phyloP scores from a whole-genome alignment of 2,329 filamentous ascomycete species.

The Aureobasidium subglaciale region DNA sequence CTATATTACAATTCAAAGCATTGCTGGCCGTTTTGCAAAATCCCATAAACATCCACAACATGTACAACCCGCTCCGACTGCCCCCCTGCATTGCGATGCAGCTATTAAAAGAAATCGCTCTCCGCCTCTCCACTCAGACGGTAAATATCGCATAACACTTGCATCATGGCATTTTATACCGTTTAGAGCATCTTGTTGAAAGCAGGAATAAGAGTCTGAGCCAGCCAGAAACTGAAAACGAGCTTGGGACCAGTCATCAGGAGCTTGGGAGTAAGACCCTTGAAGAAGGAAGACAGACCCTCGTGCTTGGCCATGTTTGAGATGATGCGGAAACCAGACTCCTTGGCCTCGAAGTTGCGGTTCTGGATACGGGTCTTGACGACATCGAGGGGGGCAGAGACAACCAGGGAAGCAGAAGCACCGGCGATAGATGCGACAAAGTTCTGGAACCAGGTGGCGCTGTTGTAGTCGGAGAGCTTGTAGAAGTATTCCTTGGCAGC shows the following conservation, averaged over 20 bases:
- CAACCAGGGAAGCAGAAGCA: constrained; percentile 87
- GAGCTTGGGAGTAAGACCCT: constrained; percentile 93
- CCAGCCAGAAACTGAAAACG: constrained; percentile 99
- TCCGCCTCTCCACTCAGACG: background rate
- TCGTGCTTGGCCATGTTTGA: constrained; percentile 90
- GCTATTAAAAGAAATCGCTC: constrained; percentile 3
- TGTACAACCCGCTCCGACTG: constrained; percentile 1
- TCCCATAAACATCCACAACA: constrained; percentile 10
- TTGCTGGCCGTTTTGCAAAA: background rate
- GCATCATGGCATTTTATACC: constrained; percentile 2
- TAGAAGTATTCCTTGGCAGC: constrained; percentile 97
- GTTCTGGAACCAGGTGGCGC: constrained; percentile 89
- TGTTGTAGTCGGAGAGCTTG: constrained; percentile 87
- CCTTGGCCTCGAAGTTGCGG: constrained; percentile 96
- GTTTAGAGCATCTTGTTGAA: constrained; percentile 63
- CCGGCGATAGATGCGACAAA: constrained; percentile 94
- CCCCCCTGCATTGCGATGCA: background rate
- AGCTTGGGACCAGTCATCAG: constrained; percentile 99
- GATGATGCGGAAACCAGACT: constrained; percentile 86
- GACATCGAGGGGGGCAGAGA: constrained; percentile 93
- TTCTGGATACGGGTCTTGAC: constrained; percentile 99
- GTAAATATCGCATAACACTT: background rate
- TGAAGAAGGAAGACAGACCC: constrained; percentile 85
- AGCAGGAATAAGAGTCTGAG: constrained; percentile 92
- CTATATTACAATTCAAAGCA: constrained; percentile 10